Percentiles rank a stretch among this genome's conserved stretches.
These are phyloP conservation scores for Nitzschia sp. DNA, from an alignment of 108 stramenopile species.

Conservation along the genomic window DNA sequence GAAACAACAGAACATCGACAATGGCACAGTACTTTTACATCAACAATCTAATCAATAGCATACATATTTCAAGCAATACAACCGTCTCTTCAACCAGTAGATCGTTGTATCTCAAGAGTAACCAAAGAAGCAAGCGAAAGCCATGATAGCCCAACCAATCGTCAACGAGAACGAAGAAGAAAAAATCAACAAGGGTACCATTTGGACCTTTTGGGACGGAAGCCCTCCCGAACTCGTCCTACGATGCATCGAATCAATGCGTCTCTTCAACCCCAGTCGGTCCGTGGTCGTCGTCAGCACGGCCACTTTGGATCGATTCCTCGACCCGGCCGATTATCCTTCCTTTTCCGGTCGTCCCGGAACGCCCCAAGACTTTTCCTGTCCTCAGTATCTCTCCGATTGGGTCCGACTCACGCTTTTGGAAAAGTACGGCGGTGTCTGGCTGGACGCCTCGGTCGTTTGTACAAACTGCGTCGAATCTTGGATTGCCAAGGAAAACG, in stretches of 20 bases:
- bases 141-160: no score
- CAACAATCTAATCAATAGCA: no score
- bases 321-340: background rate
- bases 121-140: no score
- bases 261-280: background rate
- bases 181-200: no score
- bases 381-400: background rate
- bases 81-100: no score
- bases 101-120: no score
- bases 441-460: background rate
- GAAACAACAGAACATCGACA: no score
- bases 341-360: background rate
- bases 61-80: no score
- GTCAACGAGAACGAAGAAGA: no score
- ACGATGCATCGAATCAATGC: background rate
- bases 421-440: background rate
- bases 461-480: background rate
- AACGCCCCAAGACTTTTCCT: background rate
- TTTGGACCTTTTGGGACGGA: background rate
- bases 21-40: no score
- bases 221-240: background rate
- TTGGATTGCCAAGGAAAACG: background rate
- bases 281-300: background rate
- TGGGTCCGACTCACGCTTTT: background rate
- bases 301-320: background rate